Evolutionary conservation across 352 stramenopile species (phyloP).

Genomic region (Globisporangium barbulae): DNA sequence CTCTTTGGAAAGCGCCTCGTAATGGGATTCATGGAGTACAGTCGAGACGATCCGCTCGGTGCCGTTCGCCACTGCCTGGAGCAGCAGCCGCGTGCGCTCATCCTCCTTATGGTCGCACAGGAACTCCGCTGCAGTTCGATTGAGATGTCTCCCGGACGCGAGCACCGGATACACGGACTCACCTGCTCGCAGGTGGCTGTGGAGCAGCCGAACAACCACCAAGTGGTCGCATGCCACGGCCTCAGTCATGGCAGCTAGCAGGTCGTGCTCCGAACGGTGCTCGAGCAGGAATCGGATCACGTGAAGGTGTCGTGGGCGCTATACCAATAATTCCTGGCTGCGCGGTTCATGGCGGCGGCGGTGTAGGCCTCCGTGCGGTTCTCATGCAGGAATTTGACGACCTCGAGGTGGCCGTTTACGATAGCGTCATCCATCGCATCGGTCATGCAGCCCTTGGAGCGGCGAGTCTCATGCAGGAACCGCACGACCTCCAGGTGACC

Average conservation of each 20-base stretch:
- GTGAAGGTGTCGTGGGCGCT: too few species aligned
- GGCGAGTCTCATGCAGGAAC: slow-evolving; percentile 1
- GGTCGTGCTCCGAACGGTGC: not conserved
- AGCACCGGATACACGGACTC: not conserved
- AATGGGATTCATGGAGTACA: not conserved
- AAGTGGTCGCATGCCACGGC: not conserved
- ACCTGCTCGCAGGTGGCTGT: not conserved
- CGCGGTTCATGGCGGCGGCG: slow-evolving; percentile 16
- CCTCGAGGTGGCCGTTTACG: slow-evolving; percentile 6
- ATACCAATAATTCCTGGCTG: not conserved
- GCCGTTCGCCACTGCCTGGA: not conserved
- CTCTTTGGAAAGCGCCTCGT: not conserved
- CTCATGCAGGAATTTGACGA: slow-evolving; percentile 13
- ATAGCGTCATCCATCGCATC: slow-evolving; percentile 4
- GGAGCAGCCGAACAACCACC: not conserved
- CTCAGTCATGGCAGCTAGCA: not conserved
- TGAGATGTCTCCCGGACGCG: not conserved
- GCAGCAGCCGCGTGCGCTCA: not conserved
- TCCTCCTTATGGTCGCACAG: not conserved
- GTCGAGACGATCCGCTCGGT: not conserved
- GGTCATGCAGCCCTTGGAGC: not conserved
- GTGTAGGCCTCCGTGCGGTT: slow-evolving; percentile 5
- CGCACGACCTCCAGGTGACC: slow-evolving; percentile 4
- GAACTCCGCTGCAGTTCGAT: not conserved
- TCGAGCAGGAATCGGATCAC: not conserved